Conservation (phyloP, 495 filamentous ascomycete genomes). For the Podospora appendiculata region DNA sequence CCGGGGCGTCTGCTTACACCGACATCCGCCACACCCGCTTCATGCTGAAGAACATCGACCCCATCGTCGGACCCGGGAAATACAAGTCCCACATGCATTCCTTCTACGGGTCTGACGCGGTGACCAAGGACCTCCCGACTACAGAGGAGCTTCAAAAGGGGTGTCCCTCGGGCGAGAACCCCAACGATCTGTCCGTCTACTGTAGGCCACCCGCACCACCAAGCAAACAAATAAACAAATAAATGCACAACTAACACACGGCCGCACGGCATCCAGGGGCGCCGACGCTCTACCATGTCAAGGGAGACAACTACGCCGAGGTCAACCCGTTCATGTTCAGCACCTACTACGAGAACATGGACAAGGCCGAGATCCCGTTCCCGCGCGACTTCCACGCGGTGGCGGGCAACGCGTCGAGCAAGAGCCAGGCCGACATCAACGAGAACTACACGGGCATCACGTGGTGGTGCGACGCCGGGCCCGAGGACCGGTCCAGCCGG, state of each 20-base stretch:
- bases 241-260: no score
- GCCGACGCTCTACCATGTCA: slow-evolving; percentile 30
- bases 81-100: slow-evolving; percentile 33
- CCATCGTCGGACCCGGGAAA: slow-evolving; percentile 25
- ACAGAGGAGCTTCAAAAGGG: slow-evolving; percentile 28
- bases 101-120: slow-evolving; percentile 26
- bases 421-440: slow-evolving; percentile 22
- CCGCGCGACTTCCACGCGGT: slow-evolving; percentile 38
- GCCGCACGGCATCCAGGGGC: slow-evolving; percentile 8
- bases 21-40: slow-evolving; percentile 30
- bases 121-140: slow-evolving; percentile 29
- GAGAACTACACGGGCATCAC: slow-evolving; percentile 26
- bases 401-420: slow-evolving; percentile 26
- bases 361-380: slow-evolving; percentile 78
- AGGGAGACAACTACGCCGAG: slow-evolving; percentile 29
- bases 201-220: slow-evolving; percentile 3
- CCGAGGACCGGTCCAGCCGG: slow-evolving; percentile 24
- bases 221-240: no score
- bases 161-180: slow-evolving; percentile 29
- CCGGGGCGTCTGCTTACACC: slow-evolving; percentile 18
- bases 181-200: slow-evolving; percentile 29
- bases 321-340: slow-evolving; percentile 32
- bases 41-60: slow-evolving; percentile 32
- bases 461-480: slow-evolving; percentile 32
- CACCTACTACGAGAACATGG: slow-evolving; percentile 59